Conservation (phyloP, 495 filamentous ascomycete genomes). For the Neohortaea acidophila region DNA sequence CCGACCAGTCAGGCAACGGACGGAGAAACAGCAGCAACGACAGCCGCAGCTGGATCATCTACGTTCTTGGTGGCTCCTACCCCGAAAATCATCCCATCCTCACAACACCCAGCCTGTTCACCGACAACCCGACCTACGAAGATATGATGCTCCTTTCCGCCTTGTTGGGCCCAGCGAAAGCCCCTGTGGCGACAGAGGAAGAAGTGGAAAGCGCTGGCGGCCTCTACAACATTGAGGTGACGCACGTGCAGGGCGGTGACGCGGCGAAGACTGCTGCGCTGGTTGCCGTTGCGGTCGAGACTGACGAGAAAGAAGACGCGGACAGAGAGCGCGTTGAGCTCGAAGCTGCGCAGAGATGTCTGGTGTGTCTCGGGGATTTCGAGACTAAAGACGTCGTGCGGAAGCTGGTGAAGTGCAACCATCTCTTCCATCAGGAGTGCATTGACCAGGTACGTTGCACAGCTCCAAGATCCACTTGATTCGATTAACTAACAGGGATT, state of each 20-base stretch:
- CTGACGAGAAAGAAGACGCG: no score
- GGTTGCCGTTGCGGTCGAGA: conserved; percentile 33
- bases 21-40: conserved; percentile 13
- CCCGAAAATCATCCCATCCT: conserved; percentile 65
- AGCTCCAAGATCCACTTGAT: background rate
- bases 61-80: conserved; percentile 61
- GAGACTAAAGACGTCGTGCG: conserved; percentile 48
- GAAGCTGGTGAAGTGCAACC: conserved; percentile 48
- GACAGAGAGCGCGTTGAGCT: conserved; percentile 37
- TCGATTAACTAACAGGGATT: conserved; percentile 2
- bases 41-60: conserved; percentile 58
- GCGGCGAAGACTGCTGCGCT: conserved; percentile 30
- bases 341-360: conserved; percentile 45
- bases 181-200: conserved; percentile 52
- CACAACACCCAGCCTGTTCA: conserved; percentile 61
- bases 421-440: conserved; percentile 59
- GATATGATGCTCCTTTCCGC: conserved; percentile 64
- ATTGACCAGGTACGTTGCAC: conserved; percentile 52
- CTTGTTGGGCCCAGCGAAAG: conserved; percentile 57
- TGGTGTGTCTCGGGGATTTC: conserved; percentile 61
- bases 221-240: conserved; percentile 19
- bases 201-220: conserved; percentile 54
- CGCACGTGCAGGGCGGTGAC: conserved; percentile 12
- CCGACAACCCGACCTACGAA: conserved; percentile 65
- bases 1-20: conserved; percentile 13